Evolutionary conservation across 1,284 basidiomycete genomes (phyloP).

Genomic region (Tremellales sp.): DNA sequence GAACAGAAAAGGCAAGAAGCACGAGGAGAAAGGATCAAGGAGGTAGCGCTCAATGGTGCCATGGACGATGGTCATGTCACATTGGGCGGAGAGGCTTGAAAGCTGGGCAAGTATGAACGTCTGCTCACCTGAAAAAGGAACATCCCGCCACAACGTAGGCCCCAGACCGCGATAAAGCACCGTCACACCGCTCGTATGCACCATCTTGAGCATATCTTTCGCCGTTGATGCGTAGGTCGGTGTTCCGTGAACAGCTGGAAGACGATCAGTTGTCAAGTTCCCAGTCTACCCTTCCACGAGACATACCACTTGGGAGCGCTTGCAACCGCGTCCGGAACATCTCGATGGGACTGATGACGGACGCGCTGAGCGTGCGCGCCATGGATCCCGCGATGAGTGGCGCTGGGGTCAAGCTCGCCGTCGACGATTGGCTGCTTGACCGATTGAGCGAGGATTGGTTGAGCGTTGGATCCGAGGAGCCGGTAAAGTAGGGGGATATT

Average conservation of each 20-base stretch:
- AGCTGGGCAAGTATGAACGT: neutral
- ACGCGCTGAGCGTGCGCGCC: conserved; percentile 75
- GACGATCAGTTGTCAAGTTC: neutral
- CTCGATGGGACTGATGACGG: conserved; percentile 83
- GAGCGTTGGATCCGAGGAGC: conserved; percentile 18
- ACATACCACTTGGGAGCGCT: conserved; percentile 59
- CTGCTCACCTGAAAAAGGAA: conserved; percentile 83
- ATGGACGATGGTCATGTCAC: too few species aligned
- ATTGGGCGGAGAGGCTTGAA: conserved; percentile 66
- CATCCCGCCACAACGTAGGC: conserved; percentile 92
- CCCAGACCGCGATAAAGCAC: conserved; percentile 87
- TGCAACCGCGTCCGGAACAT: conserved; percentile 92
- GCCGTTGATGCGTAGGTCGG: conserved; percentile 55
- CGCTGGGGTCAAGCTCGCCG: conserved; percentile 54
- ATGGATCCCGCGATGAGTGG: conserved; percentile 79
- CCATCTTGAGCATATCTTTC: conserved; percentile 50
- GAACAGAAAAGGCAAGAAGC: too few species aligned
- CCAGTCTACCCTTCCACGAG: neutral
- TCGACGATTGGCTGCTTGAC: conserved; percentile 4
- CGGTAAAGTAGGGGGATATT: conserved; percentile 36
- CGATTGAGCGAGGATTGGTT: conserved; percentile 27
- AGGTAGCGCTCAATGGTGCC: too few species aligned
- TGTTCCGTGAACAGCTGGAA: conserved; percentile 54
- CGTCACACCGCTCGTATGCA: conserved; percentile 60
- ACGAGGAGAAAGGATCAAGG: too few species aligned